Percentiles rank a stretch among this genome's conserved stretches.
These are phyloP conservation scores for Aquilaria sinensis DNA, from an alignment of 345 rosid species.

Conservation along the genomic window DNA sequence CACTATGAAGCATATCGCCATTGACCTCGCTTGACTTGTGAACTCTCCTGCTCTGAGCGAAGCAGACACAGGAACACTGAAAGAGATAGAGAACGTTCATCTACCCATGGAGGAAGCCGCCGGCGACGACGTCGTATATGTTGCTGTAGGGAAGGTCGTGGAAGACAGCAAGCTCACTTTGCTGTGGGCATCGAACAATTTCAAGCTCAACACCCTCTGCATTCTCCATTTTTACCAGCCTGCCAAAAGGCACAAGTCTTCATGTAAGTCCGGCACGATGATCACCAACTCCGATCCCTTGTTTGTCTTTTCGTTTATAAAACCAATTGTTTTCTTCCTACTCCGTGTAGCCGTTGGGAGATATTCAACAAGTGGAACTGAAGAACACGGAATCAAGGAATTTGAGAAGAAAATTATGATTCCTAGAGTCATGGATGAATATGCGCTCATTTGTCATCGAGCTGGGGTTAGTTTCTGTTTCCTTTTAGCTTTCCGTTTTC, in stretches of 20 bases:
- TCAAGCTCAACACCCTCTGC: slow-evolving; percentile 31
- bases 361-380: slow-evolving; percentile 4
- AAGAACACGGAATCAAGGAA: slow-evolving; percentile 6
- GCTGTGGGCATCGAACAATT: slow-evolving; percentile 44
- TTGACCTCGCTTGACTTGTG: background rate
- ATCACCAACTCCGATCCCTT: too few species aligned
- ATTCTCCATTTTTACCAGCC: slow-evolving; percentile 36
- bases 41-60: slow-evolving; percentile 1
- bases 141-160: slow-evolving; percentile 51
- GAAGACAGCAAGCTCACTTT: slow-evolving; percentile 43
- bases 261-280: slow-evolving; percentile 7
- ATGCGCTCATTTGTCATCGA: slow-evolving; percentile 21
- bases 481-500: background rate
- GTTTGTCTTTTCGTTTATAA: too few species aligned
- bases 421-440: slow-evolving; percentile 23
- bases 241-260: background rate
- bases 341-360: slow-evolving; percentile 4
- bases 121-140: slow-evolving; percentile 39
- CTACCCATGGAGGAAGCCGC: slow-evolving; percentile 22
- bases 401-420: slow-evolving; percentile 18
- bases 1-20: background rate
- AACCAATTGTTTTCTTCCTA: background rate
- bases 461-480: slow-evolving; percentile 16
- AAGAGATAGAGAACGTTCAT: slow-evolving; percentile 14
- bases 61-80: slow-evolving; percentile 18